These are phyloP conservation scores for Boletus insuetus DNA, from an alignment of 768 basidiomycete species.

Conservation along the genomic window DNA sequence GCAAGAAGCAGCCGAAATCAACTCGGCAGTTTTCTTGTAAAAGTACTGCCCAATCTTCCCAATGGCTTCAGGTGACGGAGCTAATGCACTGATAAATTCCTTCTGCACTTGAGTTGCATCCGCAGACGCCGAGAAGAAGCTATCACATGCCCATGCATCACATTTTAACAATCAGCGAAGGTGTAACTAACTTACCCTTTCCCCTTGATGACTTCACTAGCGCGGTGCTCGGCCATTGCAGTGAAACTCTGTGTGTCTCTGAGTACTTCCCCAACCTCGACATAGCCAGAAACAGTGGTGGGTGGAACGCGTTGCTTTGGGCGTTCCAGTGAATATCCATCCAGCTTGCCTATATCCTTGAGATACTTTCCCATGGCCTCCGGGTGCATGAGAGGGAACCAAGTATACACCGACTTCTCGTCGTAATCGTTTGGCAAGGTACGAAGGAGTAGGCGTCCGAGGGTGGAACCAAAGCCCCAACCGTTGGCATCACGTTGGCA, in stretches of 20 bases:
- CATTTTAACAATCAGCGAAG: neutral
- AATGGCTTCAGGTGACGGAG: constrained; percentile 44
- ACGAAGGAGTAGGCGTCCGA: constrained; percentile 73
- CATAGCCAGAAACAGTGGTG: constrained; percentile 44
- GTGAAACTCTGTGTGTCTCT: constrained; percentile 44
- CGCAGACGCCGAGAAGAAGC: constrained; percentile 64
- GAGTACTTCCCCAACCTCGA: constrained; percentile 52
- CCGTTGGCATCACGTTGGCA: constrained; percentile 71
- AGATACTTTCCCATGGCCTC: constrained; percentile 60
- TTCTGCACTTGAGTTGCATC: constrained; percentile 37
- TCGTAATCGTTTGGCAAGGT: constrained; percentile 68
- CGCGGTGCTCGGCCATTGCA: constrained; percentile 48
- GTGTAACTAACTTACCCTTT: constrained; percentile 46
- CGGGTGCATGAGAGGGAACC: constrained; percentile 89
- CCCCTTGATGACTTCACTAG: constrained; percentile 52
- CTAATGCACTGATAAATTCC: constrained; percentile 50
- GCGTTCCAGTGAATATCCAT: constrained; percentile 54
- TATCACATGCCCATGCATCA: constrained; percentile 23
- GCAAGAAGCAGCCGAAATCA: constrained; percentile 55
- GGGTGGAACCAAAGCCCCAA: constrained; percentile 67
- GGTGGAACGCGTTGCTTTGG: constrained; percentile 36
- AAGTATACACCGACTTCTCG: constrained; percentile 71
- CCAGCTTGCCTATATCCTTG: constrained; percentile 48
- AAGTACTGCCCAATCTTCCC: constrained; percentile 60
- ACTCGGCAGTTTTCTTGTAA: constrained; percentile 57